Evolutionary conservation across 192 early-diverging fungal species (phyloP), one percentile per base, ranked within the genome.

Genomic region (Diversispora eburnea): DNA sequence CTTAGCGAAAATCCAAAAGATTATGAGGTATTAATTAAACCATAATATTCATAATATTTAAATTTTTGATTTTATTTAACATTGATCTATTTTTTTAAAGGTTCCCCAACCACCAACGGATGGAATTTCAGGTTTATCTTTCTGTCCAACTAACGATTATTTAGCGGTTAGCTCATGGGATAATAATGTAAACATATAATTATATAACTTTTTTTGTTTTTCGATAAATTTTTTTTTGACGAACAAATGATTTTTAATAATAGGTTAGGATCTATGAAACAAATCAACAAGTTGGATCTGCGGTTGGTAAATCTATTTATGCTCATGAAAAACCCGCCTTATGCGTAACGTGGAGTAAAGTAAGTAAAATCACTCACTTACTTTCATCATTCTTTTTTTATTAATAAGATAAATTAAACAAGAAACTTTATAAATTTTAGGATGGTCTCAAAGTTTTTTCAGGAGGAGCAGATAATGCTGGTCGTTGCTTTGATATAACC

Each of bases 221-320:
- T 68, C 25, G 2, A 22, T 22, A 22, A 22, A 5, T 58, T 58
- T 22, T 9, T 9, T 58, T 22, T 22, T 58, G 7, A 45, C 60
- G 9, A 42, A 19, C 48, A 56, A 59, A 70, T 39, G 6, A 22
- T 47, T 12, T 49, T 43, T 48, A 47, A 20, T 45, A 64, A n/a
- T 82, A 96, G 92, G 96, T 97, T 19, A 87, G 95, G 70, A 92
- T 98, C 67, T 99, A 92, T 80, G 95, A 98, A 80, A 87, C 97
- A 52, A 87, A 91, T 58, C 71, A 82, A 47, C 90, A 88, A 64
- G 33, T 60, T 25, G 94, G 94, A 77, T 79, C 83, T 58, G 88
- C 94, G 1, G 70, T 86, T 25, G 89, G 91, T 22, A 95, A 94
- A 82, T 90, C 95, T 3, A 71, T 85, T 25, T 96, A 93, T 67